Percentiles rank a stretch among this genome's conserved stretches.
Conservation (phyloP, 1,139 yeast genomes). For the Waltiozyma sp. region DNA sequence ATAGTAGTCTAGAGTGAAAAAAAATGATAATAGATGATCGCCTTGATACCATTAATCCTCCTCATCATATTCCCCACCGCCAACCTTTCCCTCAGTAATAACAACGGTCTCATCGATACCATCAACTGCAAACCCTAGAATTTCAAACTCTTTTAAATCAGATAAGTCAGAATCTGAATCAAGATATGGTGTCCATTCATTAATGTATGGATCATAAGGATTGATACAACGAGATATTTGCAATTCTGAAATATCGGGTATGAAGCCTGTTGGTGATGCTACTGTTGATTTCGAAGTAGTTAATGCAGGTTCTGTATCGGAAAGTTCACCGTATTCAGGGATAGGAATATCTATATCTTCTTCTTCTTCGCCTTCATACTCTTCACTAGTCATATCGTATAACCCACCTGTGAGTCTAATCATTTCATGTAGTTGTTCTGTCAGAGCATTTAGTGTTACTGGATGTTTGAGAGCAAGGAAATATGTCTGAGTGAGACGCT, state of each 20-base stretch:
- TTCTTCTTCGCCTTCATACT: slow-evolving; percentile 3
- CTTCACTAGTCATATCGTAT: slow-evolving; percentile 1
- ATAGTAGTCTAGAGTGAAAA: no score
- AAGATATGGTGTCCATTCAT: not conserved
- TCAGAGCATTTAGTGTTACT: slow-evolving; percentile 23
- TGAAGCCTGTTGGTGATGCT: not conserved
- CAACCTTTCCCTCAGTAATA: no score
- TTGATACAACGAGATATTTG: not conserved
- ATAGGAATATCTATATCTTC: slow-evolving; percentile 19
- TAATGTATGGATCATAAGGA: not conserved
- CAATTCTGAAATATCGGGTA: not conserved
- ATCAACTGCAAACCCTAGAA: slow-evolving; percentile 4
- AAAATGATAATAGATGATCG: no score
- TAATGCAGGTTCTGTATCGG: not conserved
- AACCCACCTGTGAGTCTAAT: slow-evolving; percentile 42
- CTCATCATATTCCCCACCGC: no score
- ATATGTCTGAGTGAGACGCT: slow-evolving; percentile 33
- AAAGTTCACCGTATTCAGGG: slow-evolving; percentile 11
- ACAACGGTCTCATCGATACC: not conserved
- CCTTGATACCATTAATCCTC: no score
- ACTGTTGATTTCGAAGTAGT: not conserved
- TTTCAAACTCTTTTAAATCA: slow-evolving; percentile 8
- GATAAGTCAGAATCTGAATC: not conserved
- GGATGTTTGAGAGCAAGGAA: slow-evolving; percentile 27
- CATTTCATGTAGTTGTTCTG: slow-evolving; percentile 24